Evolutionary conservation across 2,329 filamentous ascomycete species (phyloP), one percentile per base, ranked within the genome.

Genomic region (Lasiodiplodia citricola): DNA sequence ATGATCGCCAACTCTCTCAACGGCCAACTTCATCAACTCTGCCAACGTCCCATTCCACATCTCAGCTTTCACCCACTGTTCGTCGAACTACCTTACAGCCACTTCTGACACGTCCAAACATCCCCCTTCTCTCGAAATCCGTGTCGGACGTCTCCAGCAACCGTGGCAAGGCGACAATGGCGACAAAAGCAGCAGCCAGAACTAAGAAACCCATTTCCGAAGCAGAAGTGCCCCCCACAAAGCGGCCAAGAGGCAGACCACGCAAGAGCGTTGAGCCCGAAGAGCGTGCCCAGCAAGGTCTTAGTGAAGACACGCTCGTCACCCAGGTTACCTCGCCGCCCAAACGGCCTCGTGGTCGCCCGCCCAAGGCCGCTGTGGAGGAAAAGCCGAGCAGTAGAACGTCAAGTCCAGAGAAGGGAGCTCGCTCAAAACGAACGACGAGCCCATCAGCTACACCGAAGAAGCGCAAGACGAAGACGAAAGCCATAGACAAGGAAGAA

Each of bases 321-420:
- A 16, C n/a, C 18, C 44, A n/a, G n/a, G 44, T 47, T 2, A 47
- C 44, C 3, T 47, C n/a, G 8, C 44, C 44, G 7, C 0, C 37
- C 16, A 47, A 57, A 28, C 65, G 65, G 4, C 65, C 38, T 35
- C 52, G 38, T 38, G 31, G 47, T 37, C 52, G 35, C 14, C 60
- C 60, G 6, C 54, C n/a, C 13, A 68, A 68, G 14, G 57, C 55
- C 13, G 38, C 35, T 11, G 38, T 25, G 13, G 35, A 16, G 21
- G 14, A 18, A 8, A 47, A 7, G 6, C 2, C 38, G 13, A 25
- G 28, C n/a, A 28, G n/a, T n/a, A 21, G 10, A 47, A 7, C 57
- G 7, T 14, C 21, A 13, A 23, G 25, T 8, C 37, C 57, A 47
- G 14, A 38, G 6, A 13, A 38, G 14, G 23, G 28, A 16, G 21